Base-by-base conservation (phyloP, 1,284 basidiomycete species). In the Trametes versicolor region DNA sequence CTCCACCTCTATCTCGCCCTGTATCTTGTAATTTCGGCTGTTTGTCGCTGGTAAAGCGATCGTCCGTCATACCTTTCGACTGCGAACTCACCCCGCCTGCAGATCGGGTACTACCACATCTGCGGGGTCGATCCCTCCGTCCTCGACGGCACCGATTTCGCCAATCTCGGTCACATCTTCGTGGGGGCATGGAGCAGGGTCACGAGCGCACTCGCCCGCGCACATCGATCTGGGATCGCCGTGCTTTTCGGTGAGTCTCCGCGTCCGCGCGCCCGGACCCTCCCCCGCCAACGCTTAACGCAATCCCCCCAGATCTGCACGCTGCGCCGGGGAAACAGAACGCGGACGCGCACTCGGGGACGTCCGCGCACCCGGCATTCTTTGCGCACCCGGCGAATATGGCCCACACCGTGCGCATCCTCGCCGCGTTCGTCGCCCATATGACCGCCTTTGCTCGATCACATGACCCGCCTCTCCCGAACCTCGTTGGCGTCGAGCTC, bases 51-150 rank as follows among this genome's bases (percentile, higher is more conserved):
- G 29, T 32, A 36, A n/a, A 17, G 25, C 27, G 37, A 29, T 43
- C 25, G 48, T 15, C 27, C 48, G 45, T 6, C 23, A 25, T 48
- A 48, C 21, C 23, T 36, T 25, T 2, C 15, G 32, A 23, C 51
- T 58, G 47, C 37, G 32, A 49, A 32, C 54, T 64, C 27, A 66
- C 47, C 39, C 62, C 32, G 48, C 21, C 29, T 69, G 63, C 68
- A 95, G 93, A 91, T 96, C 73, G 91, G 89, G 27, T 92, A 90
- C 79, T 91, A 95, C 78, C 89, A 95, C 74, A 69, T 94, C 48
- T 88, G 87, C 61, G 84, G 86, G 1, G 80, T 81, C 10, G 86
- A 92, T 60, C 83, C 81, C 2, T 83, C 86, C 5, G 85, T 94
- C 1, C 76, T 96, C 6, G 77, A 82, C n/a, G 86, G 85, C 8